phyloP scores from a whole-genome alignment of 2,329 filamentous ascomycete species.

The Phaeosphaeriaceae sp. region DNA sequence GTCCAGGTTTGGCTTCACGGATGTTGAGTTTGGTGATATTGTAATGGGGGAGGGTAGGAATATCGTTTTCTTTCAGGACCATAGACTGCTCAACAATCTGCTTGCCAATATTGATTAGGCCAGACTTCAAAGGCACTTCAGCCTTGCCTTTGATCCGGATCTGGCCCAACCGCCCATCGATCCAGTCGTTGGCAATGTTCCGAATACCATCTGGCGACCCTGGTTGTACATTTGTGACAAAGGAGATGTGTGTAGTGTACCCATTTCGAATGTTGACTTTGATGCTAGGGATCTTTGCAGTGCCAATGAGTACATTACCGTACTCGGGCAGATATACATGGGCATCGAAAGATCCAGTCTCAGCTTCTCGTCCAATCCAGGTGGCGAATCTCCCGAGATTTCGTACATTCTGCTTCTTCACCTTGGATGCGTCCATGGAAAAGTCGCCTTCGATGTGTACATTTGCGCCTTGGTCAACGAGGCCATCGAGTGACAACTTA shows the following conservation, averaged over 20 bases:
- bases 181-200: slow-evolving; percentile 83
- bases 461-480: slow-evolving; percentile 78
- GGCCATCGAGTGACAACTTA: slow-evolving; percentile 81
- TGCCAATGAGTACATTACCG: slow-evolving; percentile 76
- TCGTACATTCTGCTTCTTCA: slow-evolving; percentile 72
- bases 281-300: slow-evolving; percentile 75
- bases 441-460: slow-evolving; percentile 85
- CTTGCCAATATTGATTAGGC: slow-evolving; percentile 77
- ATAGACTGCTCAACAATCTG: slow-evolving; percentile 77
- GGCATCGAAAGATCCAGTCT: slow-evolving; percentile 74
- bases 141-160: slow-evolving; percentile 77
- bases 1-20: slow-evolving; percentile 68
- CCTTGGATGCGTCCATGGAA: slow-evolving; percentile 76
- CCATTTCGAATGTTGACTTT: slow-evolving; percentile 79
- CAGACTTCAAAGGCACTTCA: slow-evolving; percentile 75
- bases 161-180: slow-evolving; percentile 75
- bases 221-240: slow-evolving; percentile 76
- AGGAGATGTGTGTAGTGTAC: slow-evolving; percentile 76
- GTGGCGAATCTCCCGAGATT: slow-evolving; percentile 79
- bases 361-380: slow-evolving; percentile 78
- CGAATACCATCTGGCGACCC: slow-evolving; percentile 80
- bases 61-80: slow-evolving; percentile 74
- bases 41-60: slow-evolving; percentile 81
- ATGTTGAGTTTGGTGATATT: slow-evolving; percentile 83
- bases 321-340: slow-evolving; percentile 85